Conservation (phyloP, 768 basidiomycete species). For the Naematelia encephala region DNA sequence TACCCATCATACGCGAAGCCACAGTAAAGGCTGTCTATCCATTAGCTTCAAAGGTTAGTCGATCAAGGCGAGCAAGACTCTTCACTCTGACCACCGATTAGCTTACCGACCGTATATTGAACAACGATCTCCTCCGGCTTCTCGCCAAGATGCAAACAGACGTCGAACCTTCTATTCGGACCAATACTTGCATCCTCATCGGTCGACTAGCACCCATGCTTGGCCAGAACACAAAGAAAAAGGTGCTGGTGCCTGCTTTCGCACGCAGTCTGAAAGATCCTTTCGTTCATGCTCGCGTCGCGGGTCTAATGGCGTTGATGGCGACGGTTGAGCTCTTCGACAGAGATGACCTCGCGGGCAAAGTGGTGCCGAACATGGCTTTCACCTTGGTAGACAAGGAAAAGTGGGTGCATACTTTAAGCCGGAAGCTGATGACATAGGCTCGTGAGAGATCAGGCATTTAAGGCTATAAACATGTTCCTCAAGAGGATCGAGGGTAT, state of each 20-base stretch:
- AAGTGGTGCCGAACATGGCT: constrained; percentile 81
- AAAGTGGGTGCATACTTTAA: constrained; percentile 60
- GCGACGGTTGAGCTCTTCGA: constrained; percentile 88
- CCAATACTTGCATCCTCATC: constrained; percentile 94
- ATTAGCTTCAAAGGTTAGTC: constrained; percentile 74
- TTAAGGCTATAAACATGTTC: constrained; percentile 86
- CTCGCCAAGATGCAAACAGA: constrained; percentile 91
- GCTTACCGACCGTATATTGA: constrained; percentile 86
- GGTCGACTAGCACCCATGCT: constrained; percentile 82
- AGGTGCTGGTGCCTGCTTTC: constrained; percentile 96
- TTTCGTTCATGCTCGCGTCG: constrained; percentile 89
- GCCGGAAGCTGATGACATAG: constrained; percentile 46
- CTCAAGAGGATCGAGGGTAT: constrained; percentile 76
- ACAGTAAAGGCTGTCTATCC: constrained; percentile 83
- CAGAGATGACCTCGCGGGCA: constrained; percentile 77
- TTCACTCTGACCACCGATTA: constrained; percentile 44
- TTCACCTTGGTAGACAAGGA: constrained; percentile 83
- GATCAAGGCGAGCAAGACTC: constrained; percentile 7
- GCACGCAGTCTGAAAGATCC: constrained; percentile 80
- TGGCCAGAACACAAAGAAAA: constrained; percentile 83
- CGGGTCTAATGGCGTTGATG: constrained; percentile 93
- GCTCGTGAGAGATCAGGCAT: constrained; percentile 90
- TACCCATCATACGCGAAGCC: constrained; percentile 88
- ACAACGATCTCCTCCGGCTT: constrained; percentile 90
- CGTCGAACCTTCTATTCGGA: constrained; percentile 88